Base-by-base conservation (phyloP, 352 stramenopile species). In the Phytophthora sansomeana region DNA sequence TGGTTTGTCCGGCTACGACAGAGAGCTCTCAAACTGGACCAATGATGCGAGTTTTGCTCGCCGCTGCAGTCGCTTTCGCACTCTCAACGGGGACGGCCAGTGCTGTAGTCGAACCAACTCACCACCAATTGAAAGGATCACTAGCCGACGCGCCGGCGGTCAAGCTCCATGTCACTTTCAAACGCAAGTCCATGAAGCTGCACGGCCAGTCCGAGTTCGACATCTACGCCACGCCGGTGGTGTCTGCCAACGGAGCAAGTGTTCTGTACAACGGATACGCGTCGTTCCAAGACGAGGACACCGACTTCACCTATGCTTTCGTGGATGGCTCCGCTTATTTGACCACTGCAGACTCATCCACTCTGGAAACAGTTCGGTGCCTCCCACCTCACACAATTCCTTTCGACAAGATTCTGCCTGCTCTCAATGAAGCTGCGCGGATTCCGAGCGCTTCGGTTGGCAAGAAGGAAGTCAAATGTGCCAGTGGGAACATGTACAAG, bases 261-360 rank as follows among this genome's bases (percentile, higher is more conserved):
- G 65, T 84, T 7, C 29, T 75, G 3, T 84, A 76, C 41, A 58
- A 80, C 43, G 66, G 59, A 16, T 70, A 69, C 33, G 49, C 69
- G 6, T 58, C 55, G 10, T 66, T 75, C 36, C 14, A 54, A 6
- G 59, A 75, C 1, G 63, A 58, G 10, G 44, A 30, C 39, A 53
- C 17, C 3, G 53, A 33, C 2, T 62, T 69, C 24, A 76, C 54
- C 14, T 82, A 79, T 32, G 57, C 57, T 4, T 59, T 73, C 24
- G 53, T 74, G 4, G 52, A 74, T 49, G 62, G 69, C 4, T 26
- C 51, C 21, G 68, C 53, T 2, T 74, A 75, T 47, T 63, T 69
- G 14, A 30, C 54, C 1, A 58, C 50, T 1, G 50, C 26, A 30
- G 49, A 55, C 28, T 46, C 28, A 14, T 26, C 16, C 28, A 17